Evolutionary conservation across 352 stramenopile genomes (phyloP), one percentile per base, ranked within the genome.

Genomic region (Pythium periplocum): DNA sequence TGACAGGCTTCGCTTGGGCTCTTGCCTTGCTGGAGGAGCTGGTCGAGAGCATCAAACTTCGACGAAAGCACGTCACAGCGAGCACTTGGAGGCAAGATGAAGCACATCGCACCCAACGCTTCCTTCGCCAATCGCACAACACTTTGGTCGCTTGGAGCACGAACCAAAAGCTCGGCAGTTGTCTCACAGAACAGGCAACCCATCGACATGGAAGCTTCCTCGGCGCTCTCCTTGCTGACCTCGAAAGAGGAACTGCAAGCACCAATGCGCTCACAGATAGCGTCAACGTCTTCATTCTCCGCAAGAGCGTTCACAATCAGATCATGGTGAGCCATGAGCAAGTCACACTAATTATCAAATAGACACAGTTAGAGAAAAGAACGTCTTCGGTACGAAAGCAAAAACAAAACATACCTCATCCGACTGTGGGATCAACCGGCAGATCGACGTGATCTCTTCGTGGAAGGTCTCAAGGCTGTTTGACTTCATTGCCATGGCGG

Each of bases 171-270:
- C 39, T 88, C 77, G 1, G 70, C 83, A 34, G 76, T 89, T 68
- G 86, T 86, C 57, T 94, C 78, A 35, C 83, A 94, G 45, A 92
- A 73, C 30, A 94, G 52, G 49, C 83, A 94, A 38, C 78, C 61
- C 47, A 90, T 66, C 8, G 71, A 78, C 55, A 83, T 75, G 3
- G 66, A 67, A 39, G 71, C 69, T 17, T 77, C 51, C 12, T 66
- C 45, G 0, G 48, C 49, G 32, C 57, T 45, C 7, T 55, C 47
- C 9, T 76, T 46, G 17, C 59, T 37, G 0, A 33, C 34, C 7
- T 57, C 42, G 4, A 40, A 39, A 11, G n/a, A 4, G 26, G 53
- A 8, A 4, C 46, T 55, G 55, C 76, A 90, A 39, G 68, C 68
- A 26, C 56, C 46, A 45, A 87, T 78, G 26, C 68, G 65, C 2